Evolutionary conservation across 2,329 filamentous ascomycete genomes (phyloP), one percentile per base, ranked within the genome.

Genomic region (Penicillium sp.): DNA sequence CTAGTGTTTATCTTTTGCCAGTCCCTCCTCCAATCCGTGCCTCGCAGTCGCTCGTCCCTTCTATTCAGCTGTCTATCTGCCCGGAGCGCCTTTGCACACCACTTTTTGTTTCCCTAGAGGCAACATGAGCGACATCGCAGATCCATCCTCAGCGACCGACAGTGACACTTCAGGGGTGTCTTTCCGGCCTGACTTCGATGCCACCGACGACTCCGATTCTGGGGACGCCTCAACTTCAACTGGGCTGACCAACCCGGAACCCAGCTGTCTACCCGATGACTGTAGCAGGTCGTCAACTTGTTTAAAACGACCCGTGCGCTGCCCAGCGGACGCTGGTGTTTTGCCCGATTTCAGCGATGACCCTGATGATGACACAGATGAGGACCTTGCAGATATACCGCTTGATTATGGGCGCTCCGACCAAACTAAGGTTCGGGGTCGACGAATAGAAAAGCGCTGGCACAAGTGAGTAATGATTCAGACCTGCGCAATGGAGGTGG

Each of bases 351-450:
- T 44, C 20, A 36, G 39, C 28, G 21, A 48, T 8, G 28, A 48
- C 33, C 45, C 35, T 4, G 19, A 45, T 18, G 45, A 48, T 35
- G 38, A 48, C 25, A 34, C 26, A 20, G 38, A 38, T 23, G 19
- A 45, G 11, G 39, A 45, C 31, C 45, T 45, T 11, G 45, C 35
- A n/a, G 33, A 44, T 18, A 48, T 48, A 7, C 38, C 41, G 3
- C 32, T 42, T 17, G 41, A 48, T 45, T 45, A 45, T 23, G 45
- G 42, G 14, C 42, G 42, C 32, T 41, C 33, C 21, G 16, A 17
- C 13, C 36, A 30, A 11, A 47, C 40, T 16, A 39, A 43, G 25
- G 18, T 30, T 20, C 32, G 36, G 29, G 28, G 40, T 23, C 36
- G 41, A 33, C 44, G 36, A 36, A 43, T 47, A 37, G 44, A 47